Evolutionary conservation across 352 stramenopile species (phyloP).

Genomic region (Thalassiosira sp.): DNA sequence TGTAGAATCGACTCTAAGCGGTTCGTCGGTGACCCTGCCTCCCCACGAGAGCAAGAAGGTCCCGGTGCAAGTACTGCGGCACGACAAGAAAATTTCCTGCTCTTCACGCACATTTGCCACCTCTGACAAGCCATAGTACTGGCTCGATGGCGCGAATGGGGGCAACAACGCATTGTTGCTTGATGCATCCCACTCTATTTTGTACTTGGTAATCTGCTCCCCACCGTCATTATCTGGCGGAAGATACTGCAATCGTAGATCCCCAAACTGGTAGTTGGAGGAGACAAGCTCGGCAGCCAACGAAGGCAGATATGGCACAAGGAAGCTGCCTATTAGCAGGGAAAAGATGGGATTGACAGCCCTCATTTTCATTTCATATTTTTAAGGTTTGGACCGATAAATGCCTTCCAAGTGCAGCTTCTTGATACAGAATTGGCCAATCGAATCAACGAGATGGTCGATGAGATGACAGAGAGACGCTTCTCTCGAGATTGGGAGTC

Average conservation of each 20-base stretch:
- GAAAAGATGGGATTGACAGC: conserved; percentile 9
- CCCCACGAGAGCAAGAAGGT: conserved; percentile 93
- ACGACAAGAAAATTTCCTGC: conserved; percentile 86
- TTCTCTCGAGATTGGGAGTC: too few relatives aligned
- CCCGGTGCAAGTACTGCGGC: conserved; percentile 78
- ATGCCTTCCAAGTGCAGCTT: too few relatives aligned
- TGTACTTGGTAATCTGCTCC: conserved; percentile 91
- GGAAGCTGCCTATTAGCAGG: not conserved
- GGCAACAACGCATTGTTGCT: conserved; percentile 24
- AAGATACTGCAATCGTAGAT: conserved; percentile 50
- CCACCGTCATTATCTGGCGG: conserved; percentile 89
- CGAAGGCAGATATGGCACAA: conserved; percentile 12
- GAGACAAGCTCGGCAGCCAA: conserved; percentile 48
- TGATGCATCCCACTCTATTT: conserved; percentile 91
- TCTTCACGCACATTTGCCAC: conserved; percentile 90
- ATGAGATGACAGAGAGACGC: too few relatives aligned
- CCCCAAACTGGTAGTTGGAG: conserved; percentile 57
- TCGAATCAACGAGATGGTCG: too few relatives aligned
- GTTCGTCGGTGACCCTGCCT: conserved; percentile 59
- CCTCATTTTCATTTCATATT: conserved; percentile 6
- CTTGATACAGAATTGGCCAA: too few relatives aligned
- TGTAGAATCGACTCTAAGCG: conserved; percentile 47
- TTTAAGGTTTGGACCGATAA: too few relatives aligned
- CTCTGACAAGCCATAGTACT: conserved; percentile 86
- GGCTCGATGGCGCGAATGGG: conserved; percentile 85